phyloP scores from a whole-genome alignment of 257 asterid genomes.

The Linaria vulgaris region DNA sequence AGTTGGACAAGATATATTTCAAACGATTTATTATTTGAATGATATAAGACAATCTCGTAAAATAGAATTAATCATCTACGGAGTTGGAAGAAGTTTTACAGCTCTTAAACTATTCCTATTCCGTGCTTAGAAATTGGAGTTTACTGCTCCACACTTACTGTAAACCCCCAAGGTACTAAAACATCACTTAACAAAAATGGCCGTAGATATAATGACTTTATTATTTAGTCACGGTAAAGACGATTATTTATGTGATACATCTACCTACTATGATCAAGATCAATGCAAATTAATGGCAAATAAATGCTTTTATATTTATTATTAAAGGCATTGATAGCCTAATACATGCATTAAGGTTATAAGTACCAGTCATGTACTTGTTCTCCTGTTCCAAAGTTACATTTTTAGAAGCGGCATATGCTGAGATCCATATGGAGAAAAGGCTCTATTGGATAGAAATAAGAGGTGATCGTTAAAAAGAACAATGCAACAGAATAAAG shows the following conservation, averaged over 20 bases:
- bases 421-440: slow-evolving; percentile 8
- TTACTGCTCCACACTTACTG: slow-evolving; percentile 8
- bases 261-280: slow-evolving; percentile 23
- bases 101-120: slow-evolving; percentile 9
- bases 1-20: slow-evolving; percentile 20
- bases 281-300: slow-evolving; percentile 11
- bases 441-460: slow-evolving; percentile 6
- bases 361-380: background rate
- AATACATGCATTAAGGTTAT: slow-evolving; percentile 9
- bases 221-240: slow-evolving; percentile 19
- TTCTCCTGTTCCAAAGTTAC: too few species aligned
- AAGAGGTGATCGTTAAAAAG: slow-evolving; percentile 4
- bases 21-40: slow-evolving; percentile 13
- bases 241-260: slow-evolving; percentile 17
- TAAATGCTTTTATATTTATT: slow-evolving; percentile 18
- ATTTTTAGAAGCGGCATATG: slow-evolving; percentile 9
- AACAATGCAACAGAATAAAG: background rate
- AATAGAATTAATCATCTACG: background rate
- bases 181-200: slow-evolving; percentile 16
- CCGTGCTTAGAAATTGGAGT: slow-evolving; percentile 18
- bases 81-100: background rate
- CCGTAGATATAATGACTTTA: slow-evolving; percentile 16
- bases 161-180: slow-evolving; percentile 3
- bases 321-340: slow-evolving; percentile 12
- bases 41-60: slow-evolving; percentile 14